Conservation (phyloP, 2,329 filamentous ascomycete genomes). For the Curvularia spicifera region DNA sequence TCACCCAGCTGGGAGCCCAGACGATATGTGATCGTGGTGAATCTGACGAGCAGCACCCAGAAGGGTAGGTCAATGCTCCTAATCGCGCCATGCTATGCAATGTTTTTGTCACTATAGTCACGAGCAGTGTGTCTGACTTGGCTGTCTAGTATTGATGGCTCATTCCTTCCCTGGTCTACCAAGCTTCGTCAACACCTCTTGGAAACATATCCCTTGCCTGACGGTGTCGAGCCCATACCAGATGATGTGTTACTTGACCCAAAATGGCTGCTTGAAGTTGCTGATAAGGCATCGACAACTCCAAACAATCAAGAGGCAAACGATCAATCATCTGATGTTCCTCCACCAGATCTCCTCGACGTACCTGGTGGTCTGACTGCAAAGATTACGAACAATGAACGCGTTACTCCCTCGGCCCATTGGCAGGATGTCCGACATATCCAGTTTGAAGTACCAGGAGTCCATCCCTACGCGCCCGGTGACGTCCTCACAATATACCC, state of each 20-base stretch:
- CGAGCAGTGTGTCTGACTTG: slow-evolving; percentile 22
- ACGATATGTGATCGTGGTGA: slow-evolving; percentile 81
- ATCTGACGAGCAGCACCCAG: slow-evolving; percentile 90
- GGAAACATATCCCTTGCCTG: slow-evolving; percentile 70
- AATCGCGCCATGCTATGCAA: background rate
- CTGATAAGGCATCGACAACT: slow-evolving; percentile 20
- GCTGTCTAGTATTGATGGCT: slow-evolving; percentile 72
- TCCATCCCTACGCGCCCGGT: slow-evolving; percentile 68
- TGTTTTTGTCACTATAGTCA: slow-evolving; percentile 24
- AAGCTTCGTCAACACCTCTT: slow-evolving; percentile 71
- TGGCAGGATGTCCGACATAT: slow-evolving; percentile 94
- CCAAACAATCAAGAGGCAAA: slow-evolving; percentile 8
- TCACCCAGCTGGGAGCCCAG: slow-evolving; percentile 81
- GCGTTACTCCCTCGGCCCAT: slow-evolving; percentile 76
- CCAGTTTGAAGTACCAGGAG: slow-evolving; percentile 59
- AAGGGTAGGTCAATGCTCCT: slow-evolving; percentile 68
- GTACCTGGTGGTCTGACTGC: slow-evolving; percentile 65
- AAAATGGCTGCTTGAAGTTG: slow-evolving; percentile 67
- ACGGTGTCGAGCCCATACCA: slow-evolving; percentile 72
- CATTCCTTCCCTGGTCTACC: slow-evolving; percentile 78
- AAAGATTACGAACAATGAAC: slow-evolving; percentile 67
- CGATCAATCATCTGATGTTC: slow-evolving; percentile 24
- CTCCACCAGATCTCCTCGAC: slow-evolving; percentile 59
- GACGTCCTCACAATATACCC: slow-evolving; percentile 83
- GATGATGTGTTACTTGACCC: slow-evolving; percentile 76